Percentiles rank a stretch among this genome's conserved stretches.
Evolutionary conservation across 2,329 filamentous ascomycete genomes (phyloP).

Genomic region (Purpureocillium lavendulum): DNA sequence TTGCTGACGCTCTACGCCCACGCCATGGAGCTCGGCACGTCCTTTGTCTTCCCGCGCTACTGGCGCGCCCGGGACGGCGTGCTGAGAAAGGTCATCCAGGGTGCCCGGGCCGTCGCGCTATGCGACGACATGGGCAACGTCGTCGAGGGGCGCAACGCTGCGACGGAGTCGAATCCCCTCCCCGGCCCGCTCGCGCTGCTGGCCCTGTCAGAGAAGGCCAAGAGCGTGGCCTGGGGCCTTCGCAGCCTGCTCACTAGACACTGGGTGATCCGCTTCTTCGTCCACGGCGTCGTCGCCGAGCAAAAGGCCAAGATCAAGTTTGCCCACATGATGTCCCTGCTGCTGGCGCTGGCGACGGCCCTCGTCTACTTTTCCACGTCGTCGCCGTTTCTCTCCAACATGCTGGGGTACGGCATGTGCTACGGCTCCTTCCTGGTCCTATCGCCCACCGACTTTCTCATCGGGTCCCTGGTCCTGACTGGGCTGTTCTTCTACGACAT

Average conservation of each 20-base stretch:
- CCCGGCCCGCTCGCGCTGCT: slow-evolving; percentile 24
- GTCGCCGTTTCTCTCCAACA: slow-evolving; percentile 60
- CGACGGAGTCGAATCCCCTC: slow-evolving; percentile 17
- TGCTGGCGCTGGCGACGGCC: slow-evolving; percentile 45
- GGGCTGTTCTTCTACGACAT: slow-evolving; percentile 94
- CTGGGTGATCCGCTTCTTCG: slow-evolving; percentile 39
- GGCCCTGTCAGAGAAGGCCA: slow-evolving; percentile 15
- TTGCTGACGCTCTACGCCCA: slow-evolving; percentile 70
- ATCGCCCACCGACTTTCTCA: slow-evolving; percentile 81
- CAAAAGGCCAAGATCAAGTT: slow-evolving; percentile 45
- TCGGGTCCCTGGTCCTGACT: slow-evolving; percentile 66
- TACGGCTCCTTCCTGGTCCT: slow-evolving; percentile 76
- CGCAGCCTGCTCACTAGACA: slow-evolving; percentile 41
- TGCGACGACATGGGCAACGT: slow-evolving; percentile 25
- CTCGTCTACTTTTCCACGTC: slow-evolving; percentile 60
- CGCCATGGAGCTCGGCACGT: slow-evolving; percentile 51
- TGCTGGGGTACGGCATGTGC: slow-evolving; percentile 80
- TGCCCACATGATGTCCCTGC: slow-evolving; percentile 46
- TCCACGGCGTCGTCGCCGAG: slow-evolving; percentile 42
- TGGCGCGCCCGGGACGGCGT: slow-evolving; percentile 43
- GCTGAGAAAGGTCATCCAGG: slow-evolving; percentile 37
- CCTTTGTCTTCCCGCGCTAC: slow-evolving; percentile 64
- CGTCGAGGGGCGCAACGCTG: slow-evolving; percentile 9
- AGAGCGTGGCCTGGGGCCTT: slow-evolving; percentile 34
- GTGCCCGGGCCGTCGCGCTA: slow-evolving; percentile 26